These are phyloP conservation scores for Lentinula novae-zelandiae DNA, from an alignment of 1,284 basidiomycete genomes.

Conservation along the genomic window DNA sequence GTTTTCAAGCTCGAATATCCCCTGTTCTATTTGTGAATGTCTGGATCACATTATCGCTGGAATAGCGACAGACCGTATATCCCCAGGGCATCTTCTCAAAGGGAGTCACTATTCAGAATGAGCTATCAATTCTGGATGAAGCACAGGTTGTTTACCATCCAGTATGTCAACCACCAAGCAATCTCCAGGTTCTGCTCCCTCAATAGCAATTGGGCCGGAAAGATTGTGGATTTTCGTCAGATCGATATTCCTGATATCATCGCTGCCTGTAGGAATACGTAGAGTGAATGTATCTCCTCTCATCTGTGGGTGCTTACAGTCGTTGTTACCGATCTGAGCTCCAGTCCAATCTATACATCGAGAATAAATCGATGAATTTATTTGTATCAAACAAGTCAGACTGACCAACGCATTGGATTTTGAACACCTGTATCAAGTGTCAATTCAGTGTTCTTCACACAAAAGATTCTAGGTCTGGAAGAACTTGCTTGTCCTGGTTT, in stretches of 20 bases:
- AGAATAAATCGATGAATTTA: neutral
- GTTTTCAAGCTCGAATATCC: conserved; percentile 71
- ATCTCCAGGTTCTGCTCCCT: conserved; percentile 76
- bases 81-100: conserved; percentile 83
- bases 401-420: conserved; percentile 68
- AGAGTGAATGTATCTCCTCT: neutral
- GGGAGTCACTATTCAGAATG: conserved; percentile 46
- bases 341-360: conserved; percentile 66
- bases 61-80: conserved; percentile 49
- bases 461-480: neutral
- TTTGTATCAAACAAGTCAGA: neutral
- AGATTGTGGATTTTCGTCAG: conserved; percentile 69
- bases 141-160: conserved; percentile 42
- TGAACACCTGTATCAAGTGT: conserved; percentile 51
- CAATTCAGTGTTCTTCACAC: neutral
- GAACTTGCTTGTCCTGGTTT: conserved; percentile 57
- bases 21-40: conserved; percentile 29
- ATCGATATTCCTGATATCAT: conserved; percentile 67
- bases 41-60: neutral
- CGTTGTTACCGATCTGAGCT: conserved; percentile 73
- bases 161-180: conserved; percentile 77
- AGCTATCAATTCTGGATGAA: neutral
- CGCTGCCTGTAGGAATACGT: conserved; percentile 40
- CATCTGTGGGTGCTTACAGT: conserved; percentile 39
- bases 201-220: conserved; percentile 70